A percentile compares a stretch with the other conserved stretches of the same genome.
Evolutionary conservation across 116 monocot genomes (phyloP).

Genomic region (Zostera marina): DNA sequence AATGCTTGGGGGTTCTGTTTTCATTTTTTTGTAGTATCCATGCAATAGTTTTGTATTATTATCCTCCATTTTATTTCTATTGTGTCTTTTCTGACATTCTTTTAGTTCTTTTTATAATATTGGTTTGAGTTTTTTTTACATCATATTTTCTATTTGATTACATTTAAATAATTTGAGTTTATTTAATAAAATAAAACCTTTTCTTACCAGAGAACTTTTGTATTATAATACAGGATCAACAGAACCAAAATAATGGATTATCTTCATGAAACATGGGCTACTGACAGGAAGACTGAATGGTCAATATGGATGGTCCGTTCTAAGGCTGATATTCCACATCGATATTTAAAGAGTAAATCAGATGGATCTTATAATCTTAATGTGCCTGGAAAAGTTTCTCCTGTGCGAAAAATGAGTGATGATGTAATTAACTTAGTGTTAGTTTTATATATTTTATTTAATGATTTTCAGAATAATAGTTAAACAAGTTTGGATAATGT

Average conservation of each 20-base stretch:
- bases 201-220: too few relatives aligned
- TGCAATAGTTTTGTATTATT: neutral
- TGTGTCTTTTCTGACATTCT: too few relatives aligned
- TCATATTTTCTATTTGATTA: neutral
- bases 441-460: neutral
- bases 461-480: neutral
- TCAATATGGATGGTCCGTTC: constrained; percentile 98
- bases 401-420: constrained; percentile 34
- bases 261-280: constrained; percentile 50
- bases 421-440: constrained; percentile 38
- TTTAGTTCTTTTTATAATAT: too few relatives aligned
- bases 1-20: neutral
- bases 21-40: neutral
- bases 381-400: constrained; percentile 39
- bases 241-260: constrained; percentile 57
- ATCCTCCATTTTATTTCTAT: too few relatives aligned
- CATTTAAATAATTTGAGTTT: neutral
- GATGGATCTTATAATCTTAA: constrained; percentile 44
- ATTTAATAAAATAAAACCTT: neutral
- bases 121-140: too few relatives aligned
- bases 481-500: neutral
- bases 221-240: constrained; percentile 30
- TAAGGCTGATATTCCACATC: constrained; percentile 75
- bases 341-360: constrained; percentile 57
- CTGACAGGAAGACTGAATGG: constrained; percentile 82